phyloP scores from a whole-genome alignment of 805 yeast species.

The Barnettozyma salicaria region DNA sequence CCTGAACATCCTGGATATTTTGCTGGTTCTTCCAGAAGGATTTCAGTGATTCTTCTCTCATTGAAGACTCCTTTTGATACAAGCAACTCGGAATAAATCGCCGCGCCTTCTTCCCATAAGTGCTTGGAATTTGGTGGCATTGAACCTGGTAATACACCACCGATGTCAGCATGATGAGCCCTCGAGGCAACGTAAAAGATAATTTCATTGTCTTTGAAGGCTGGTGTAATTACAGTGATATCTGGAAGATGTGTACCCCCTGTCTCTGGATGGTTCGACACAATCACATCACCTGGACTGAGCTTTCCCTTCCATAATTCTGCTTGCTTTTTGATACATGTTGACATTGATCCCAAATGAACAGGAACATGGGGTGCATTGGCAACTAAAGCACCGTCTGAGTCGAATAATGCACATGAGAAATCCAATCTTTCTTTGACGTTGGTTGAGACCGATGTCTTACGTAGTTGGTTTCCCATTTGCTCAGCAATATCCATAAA shows the following conservation, averaged over 20 bases:
- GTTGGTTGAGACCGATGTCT: conserved; percentile 76
- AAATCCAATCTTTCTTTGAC: conserved; percentile 81
- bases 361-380: conserved; percentile 89
- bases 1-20: conserved; percentile 84
- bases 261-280: conserved; percentile 74
- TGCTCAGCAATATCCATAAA: conserved; percentile 91
- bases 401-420: conserved; percentile 77
- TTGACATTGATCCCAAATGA: conserved; percentile 81
- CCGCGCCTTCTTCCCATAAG: conserved; percentile 87
- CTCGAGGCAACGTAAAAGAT: conserved; percentile 89
- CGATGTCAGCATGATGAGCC: conserved; percentile 96
- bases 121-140: conserved; percentile 91
- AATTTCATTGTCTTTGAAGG: conserved; percentile 53
- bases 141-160: conserved; percentile 86
- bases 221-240: conserved; percentile 90
- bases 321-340: conserved; percentile 65
- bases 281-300: conserved; percentile 67
- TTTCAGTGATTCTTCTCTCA: conserved; percentile 56
- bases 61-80: conserved; percentile 71
- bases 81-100: conserved; percentile 70
- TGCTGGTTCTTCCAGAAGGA: conserved; percentile 70
- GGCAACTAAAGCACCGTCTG: conserved; percentile 74
- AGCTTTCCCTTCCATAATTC: conserved; percentile 57
- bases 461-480: conserved; percentile 76
- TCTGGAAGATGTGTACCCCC: conserved; percentile 91